Percentiles rank a stretch among this genome's conserved stretches.
These are phyloP conservation scores for Pichia nakasei DNA, from an alignment of 805 yeast genomes.

Conservation along the genomic window DNA sequence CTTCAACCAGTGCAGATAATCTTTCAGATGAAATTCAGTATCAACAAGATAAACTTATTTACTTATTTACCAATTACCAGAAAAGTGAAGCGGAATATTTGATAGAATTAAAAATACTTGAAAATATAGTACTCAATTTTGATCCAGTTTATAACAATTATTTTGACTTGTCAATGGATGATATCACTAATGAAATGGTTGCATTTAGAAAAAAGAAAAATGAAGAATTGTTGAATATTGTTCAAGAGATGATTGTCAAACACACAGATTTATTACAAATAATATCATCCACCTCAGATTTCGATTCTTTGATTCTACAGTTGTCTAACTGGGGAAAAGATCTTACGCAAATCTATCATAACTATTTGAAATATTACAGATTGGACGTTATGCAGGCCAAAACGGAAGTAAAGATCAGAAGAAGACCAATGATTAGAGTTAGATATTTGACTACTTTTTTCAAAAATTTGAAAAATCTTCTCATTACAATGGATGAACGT, in stretches of 20 bases:
- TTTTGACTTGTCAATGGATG: conserved; percentile 21
- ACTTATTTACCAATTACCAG: conserved; percentile 10
- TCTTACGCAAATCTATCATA: conserved; percentile 14
- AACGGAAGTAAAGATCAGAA: conserved; percentile 21
- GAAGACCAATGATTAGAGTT: conserved; percentile 26
- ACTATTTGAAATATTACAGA: conserved; percentile 18
- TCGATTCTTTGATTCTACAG: conserved; percentile 8
- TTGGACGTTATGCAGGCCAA: conserved; percentile 18
- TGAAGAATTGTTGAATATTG: conserved; percentile 11
- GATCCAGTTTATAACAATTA: conserved; percentile 23
- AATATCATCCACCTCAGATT: conserved; percentile 11
- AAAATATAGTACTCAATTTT: conserved; percentile 17
- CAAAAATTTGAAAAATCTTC: conserved; percentile 14
- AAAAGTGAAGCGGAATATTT: conserved; percentile 15
- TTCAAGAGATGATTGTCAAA: conserved; percentile 10
- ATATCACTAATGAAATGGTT: conserved; percentile 17
- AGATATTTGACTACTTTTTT: conserved; percentile 19
- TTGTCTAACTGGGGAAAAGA: conserved; percentile 21
- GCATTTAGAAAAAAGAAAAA: conserved; percentile 16
- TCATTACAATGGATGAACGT: conserved; percentile 14
- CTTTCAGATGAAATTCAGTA: background rate
- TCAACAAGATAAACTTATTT: conserved; percentile 3
- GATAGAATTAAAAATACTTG: conserved; percentile 16
- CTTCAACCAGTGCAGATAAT: too few relatives aligned
- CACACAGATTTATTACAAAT: conserved; percentile 15